Base-by-base conservation (phyloP, 2,329 filamentous ascomycete species). In the Diaporthe aspalathi region DNA sequence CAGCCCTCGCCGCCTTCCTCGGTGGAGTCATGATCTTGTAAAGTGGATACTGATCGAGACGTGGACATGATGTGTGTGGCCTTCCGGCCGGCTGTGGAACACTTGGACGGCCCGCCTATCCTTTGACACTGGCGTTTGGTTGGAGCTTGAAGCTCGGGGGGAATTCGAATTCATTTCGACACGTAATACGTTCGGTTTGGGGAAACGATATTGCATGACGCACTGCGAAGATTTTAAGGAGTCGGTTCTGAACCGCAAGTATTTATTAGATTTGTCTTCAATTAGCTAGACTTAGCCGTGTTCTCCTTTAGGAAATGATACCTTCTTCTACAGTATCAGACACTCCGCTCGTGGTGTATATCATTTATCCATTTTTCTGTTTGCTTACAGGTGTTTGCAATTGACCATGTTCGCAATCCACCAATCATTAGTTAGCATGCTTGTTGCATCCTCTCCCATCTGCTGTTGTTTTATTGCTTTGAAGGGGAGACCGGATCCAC, bases 1-100 rank as follows among this genome's bases (percentile, higher is more conserved):
- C 71, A 20, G 65, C 69, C 43, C 56, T 73, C 17, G 67, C 71
- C 27, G 69, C 68, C 35, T 71, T 73, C 68, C 62, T 73, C 16
- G 71, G 71, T 20, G 71, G 71, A 27, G 65, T 73, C 49, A 54
- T 67, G 17, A 52, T 65, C 43, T 65, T 73, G 65, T 73, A 69
- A 38, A 50, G 24, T 45, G 47, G 38, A 43, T 6, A 53, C 49
- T 32, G 29, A 12, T 14, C 32, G n/a, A 54, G 27, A 50, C 9
- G 14, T 3, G 20, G 50, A 40, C 35, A 29, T 38, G 32, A n/a
- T 45, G 57, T 40, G 57, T 45, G 57, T 40, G 57, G 40, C 50
- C 38, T 5, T 29, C n/a, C 38, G 62, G 27, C 22, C n/a, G 65
- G n/a, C 38, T 45, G 32, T 43, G 38, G 11, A 20, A 20, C 27